Conservation (phyloP, 2,329 filamentous ascomycete genomes). For the Aurifilum marmelostoma region DNA sequence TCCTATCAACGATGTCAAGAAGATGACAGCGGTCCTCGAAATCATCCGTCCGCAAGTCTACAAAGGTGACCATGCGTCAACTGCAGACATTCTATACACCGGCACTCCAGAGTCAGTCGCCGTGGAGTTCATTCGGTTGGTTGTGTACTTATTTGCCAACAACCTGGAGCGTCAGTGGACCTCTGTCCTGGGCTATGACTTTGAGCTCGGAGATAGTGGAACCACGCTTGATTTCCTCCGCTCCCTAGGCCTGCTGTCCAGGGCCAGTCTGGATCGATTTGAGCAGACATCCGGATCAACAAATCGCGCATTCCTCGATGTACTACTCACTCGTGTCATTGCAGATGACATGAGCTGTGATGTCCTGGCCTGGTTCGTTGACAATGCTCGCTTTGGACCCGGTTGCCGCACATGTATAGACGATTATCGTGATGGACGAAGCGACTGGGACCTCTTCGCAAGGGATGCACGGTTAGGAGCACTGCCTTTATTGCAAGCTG, state of each 20-base stretch:
- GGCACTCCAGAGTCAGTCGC: neutral
- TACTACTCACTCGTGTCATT: neutral
- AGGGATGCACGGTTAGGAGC: no score
- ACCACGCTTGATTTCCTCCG: neutral
- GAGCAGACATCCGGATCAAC: neutral
- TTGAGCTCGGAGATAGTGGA: rapidly evolving
- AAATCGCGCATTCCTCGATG: neutral
- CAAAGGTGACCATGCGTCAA: conserved; percentile 9
- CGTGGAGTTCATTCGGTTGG: neutral
- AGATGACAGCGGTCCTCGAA: neutral
- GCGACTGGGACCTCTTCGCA: no score
- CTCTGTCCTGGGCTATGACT: rapidly evolving
- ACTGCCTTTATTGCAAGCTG: neutral
- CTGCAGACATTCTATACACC: neutral
- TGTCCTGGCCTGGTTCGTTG: neutral
- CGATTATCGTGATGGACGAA: no score
- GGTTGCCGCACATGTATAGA: neutral
- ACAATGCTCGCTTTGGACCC: neutral
- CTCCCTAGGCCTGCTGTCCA: neutral
- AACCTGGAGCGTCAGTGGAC: neutral
- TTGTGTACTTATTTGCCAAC: neutral
- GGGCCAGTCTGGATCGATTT: neutral
- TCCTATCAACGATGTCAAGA: neutral
- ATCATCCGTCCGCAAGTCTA: neutral
- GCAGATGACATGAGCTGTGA: neutral